Evolutionary conservation across 208 protist species (phyloP).

Genomic region (Leishmania tarentolae): DNA sequence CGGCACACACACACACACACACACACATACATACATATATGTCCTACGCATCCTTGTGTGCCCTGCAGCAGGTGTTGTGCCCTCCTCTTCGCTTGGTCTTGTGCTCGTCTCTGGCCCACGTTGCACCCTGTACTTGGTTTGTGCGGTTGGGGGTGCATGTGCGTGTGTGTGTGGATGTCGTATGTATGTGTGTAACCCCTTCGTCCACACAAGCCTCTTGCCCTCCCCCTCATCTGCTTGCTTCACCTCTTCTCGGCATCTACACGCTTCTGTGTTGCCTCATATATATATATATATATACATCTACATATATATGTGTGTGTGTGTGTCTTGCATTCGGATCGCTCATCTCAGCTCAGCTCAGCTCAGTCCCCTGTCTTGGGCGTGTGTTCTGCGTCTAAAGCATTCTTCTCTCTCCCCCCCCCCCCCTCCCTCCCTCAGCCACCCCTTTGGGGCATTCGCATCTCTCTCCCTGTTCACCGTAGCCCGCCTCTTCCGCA

Average conservation of each 20-base stretch:
- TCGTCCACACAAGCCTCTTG: not conserved
- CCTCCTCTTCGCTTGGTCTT: not conserved
- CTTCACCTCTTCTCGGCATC: not conserved
- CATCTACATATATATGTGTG: not conserved
- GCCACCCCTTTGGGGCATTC: too few relatives aligned
- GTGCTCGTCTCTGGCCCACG: not conserved
- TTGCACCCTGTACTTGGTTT: not conserved
- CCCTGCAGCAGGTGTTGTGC: too few relatives aligned
- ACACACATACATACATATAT: not conserved
- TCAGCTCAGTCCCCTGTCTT: too few relatives aligned
- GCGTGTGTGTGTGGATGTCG: not conserved
- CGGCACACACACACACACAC: conserved; percentile 1
- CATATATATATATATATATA: not conserved
- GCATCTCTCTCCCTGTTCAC: not conserved
- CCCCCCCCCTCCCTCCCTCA: too few relatives aligned
- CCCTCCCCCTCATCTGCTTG: not conserved
- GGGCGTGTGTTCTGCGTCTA: not conserved
- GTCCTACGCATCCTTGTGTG: too few relatives aligned
- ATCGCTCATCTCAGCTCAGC: too few relatives aligned
- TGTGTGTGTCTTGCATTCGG: not conserved
- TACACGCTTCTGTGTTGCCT: not conserved
- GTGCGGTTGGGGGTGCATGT: not conserved
- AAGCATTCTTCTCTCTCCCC: not conserved
- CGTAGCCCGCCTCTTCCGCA: not conserved
- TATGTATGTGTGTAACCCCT: not conserved